These are phyloP conservation scores for Gastrolobium bilobum DNA, from an alignment of 306 rosid species.

Conservation along the genomic window DNA sequence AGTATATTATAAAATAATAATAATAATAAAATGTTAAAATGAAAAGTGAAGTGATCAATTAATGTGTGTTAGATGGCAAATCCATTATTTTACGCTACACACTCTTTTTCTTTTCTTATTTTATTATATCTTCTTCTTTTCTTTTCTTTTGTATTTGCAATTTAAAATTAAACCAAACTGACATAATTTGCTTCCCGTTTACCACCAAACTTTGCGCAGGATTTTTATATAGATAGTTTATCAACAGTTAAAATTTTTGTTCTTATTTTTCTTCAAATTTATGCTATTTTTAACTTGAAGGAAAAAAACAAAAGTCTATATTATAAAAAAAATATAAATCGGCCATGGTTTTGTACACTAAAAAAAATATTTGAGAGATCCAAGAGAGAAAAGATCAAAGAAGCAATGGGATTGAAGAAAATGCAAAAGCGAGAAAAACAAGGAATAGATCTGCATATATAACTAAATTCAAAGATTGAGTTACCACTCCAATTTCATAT, in stretches of 20 bases:
- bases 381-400: constrained; percentile 49
- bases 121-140: background rate
- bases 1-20: constrained; percentile 49
- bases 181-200: constrained; percentile 2
- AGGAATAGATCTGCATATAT: constrained; percentile 46
- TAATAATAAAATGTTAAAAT: constrained; percentile 35
- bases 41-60: constrained; percentile 38
- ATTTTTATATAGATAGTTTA: background rate
- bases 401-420: constrained; percentile 57
- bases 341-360: constrained; percentile 31
- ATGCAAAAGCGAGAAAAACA: constrained; percentile 46
- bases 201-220: constrained; percentile 21
- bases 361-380: constrained; percentile 50
- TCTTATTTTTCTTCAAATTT: background rate
- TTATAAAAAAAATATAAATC: constrained; percentile 1
- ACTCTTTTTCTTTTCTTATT: constrained; percentile 48
- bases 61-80: constrained; percentile 59
- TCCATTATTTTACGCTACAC: constrained; percentile 53
- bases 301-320: background rate
- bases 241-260: background rate
- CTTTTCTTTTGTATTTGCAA: background rate
- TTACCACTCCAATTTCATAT: constrained; percentile 50
- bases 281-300: background rate
- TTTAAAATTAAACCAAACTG: constrained; percentile 17
- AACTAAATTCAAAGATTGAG: constrained; percentile 59